phyloP scores from a whole-genome alignment of 768 basidiomycete species.

The Boletales sp. region DNA sequence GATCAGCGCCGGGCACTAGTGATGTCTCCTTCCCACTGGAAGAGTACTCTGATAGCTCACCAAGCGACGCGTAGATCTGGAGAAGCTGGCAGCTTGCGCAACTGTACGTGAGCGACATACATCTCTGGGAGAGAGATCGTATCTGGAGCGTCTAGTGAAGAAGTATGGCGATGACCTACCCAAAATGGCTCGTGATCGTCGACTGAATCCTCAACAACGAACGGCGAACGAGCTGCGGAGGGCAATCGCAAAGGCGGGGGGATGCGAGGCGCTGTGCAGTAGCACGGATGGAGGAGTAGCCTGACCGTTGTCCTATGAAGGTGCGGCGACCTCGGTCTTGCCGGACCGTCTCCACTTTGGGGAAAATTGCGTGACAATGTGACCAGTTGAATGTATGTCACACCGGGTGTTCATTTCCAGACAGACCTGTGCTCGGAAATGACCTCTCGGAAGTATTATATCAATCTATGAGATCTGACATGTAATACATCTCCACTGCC shows the following conservation, averaged over 20 bases:
- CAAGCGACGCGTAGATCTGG: slow-evolving; percentile 49
- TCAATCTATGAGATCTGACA: slow-evolving; percentile 13
- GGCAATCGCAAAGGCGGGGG: slow-evolving; percentile 56
- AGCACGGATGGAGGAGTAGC: neutral
- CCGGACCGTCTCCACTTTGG: slow-evolving; percentile 13
- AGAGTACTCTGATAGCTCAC: slow-evolving; percentile 10
- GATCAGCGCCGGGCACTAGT: neutral
- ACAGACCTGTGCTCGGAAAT: slow-evolving; percentile 31
- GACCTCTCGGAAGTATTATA: slow-evolving; percentile 6
- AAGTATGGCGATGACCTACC: slow-evolving; percentile 71
- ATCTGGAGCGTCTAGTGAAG: slow-evolving; percentile 60
- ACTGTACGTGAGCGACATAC: slow-evolving; percentile 53
- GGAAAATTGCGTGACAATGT: slow-evolving; percentile 26
- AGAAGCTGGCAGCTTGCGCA: slow-evolving; percentile 52
- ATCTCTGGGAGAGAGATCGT: slow-evolving; percentile 65
- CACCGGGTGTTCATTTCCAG: slow-evolving; percentile 21
- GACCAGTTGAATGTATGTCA: slow-evolving; percentile 20
- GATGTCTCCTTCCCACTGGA: neutral
- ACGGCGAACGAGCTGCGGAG: slow-evolving; percentile 74
- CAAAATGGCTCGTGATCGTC: slow-evolving; percentile 76
- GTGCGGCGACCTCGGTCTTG: slow-evolving; percentile 7
- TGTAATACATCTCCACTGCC: neutral
- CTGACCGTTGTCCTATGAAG: slow-evolving; percentile 2
- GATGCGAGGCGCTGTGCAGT: slow-evolving; percentile 30
- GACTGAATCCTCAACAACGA: slow-evolving; percentile 78